phyloP scores from a whole-genome alignment of 2,329 filamentous ascomycete species.

The Pseudopyrenochaeta lycopersici region DNA sequence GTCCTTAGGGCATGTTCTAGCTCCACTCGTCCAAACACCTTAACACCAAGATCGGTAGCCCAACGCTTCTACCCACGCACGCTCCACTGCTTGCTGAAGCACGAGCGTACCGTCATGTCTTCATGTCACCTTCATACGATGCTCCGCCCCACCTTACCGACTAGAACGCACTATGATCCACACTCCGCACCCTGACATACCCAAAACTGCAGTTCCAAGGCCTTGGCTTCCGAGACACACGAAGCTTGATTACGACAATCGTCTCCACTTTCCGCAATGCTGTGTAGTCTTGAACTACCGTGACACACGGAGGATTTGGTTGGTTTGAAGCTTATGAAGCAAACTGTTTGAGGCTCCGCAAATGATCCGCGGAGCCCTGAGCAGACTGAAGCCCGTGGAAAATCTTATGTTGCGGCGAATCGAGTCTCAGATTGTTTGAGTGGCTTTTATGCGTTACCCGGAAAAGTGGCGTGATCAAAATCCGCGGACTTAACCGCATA shows the following conservation, averaged over 20 bases:
- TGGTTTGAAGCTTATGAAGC: background rate
- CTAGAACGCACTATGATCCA: constrained; percentile 6
- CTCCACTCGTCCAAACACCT: background rate
- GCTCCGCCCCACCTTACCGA: background rate
- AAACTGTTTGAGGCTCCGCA: background rate
- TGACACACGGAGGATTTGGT: background rate
- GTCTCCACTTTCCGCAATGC: background rate
- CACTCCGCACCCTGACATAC: background rate
- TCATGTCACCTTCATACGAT: background rate
- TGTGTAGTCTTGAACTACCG: background rate
- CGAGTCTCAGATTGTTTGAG: constrained; percentile 15
- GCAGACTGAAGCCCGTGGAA: background rate
- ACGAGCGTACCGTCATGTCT: background rate
- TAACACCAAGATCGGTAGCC: background rate
- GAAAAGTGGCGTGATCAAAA: constrained; percentile 7
- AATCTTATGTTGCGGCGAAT: constrained; percentile 8
- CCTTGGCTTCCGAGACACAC: constrained; percentile 29
- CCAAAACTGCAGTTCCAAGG: constrained; percentile 8
- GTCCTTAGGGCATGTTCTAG: too few relatives aligned
- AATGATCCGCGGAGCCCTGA: background rate
- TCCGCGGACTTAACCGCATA: background rate
- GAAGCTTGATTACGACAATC: constrained; percentile 25
- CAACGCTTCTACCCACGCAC: background rate
- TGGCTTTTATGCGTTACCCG: constrained; percentile 14
- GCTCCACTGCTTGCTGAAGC: background rate